phyloP scores from a whole-genome alignment of 176 grass and related monocot species.

The Oryza glaberrima region DNA sequence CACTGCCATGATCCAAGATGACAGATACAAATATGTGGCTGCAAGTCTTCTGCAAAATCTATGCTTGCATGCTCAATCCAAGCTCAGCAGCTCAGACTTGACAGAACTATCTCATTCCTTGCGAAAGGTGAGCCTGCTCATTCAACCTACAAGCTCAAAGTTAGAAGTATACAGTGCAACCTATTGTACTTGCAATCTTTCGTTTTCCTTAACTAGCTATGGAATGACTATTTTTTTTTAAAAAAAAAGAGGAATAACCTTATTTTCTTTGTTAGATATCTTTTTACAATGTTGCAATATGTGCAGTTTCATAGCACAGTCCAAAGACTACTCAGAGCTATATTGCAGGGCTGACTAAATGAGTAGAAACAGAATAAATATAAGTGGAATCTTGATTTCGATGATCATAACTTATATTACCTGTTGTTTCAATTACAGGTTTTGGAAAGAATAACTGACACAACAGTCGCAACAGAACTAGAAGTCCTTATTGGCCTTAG shows the following conservation, averaged over 20 bases:
- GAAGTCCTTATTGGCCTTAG: constrained; percentile 33
- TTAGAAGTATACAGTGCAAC: neutral
- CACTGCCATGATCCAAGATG: neutral
- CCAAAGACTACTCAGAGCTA: neutral
- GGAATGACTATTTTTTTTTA: neutral
- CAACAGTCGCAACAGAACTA: neutral
- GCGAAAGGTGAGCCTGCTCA: neutral
- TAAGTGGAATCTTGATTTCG: neutral
- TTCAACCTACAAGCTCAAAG: neutral
- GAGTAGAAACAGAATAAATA: neutral
- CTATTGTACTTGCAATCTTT: neutral
- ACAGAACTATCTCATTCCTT: neutral
- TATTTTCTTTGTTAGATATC: neutral
- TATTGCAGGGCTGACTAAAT: neutral
- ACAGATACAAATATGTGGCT: neutral
- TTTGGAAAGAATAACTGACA: neutral
- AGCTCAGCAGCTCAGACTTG: neutral
- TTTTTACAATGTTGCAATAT: neutral
- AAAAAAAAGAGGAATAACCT: neutral
- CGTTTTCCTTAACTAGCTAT: neutral
- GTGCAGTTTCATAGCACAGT: neutral
- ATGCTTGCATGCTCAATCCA: neutral
- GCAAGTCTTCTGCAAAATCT: constrained; percentile 33
- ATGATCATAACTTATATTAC: neutral
- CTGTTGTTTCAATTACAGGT: constrained; percentile 3